These are phyloP conservation scores for Phialophora chinensis DNA, from an alignment of 2,329 filamentous ascomycete species.

Conservation along the genomic window DNA sequence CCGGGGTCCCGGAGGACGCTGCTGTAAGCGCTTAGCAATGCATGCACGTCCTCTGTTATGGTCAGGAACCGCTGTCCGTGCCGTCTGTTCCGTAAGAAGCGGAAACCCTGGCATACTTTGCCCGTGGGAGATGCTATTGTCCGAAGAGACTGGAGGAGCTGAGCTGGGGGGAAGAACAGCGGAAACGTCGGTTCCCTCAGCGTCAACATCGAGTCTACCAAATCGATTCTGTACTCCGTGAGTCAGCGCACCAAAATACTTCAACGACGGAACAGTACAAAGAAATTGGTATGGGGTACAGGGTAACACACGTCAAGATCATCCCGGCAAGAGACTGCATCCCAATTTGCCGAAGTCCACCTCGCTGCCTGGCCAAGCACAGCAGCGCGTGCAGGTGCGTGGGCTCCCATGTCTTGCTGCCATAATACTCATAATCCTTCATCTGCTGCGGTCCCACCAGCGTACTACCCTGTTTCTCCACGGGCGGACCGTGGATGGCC, in stretches of 20 bases:
- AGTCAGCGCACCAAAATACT: neutral
- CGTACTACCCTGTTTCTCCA: neutral
- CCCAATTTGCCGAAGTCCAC: conserved; percentile 19
- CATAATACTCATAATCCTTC: conserved; percentile 26
- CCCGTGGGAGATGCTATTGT: neutral
- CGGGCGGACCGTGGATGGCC: conserved; percentile 18
- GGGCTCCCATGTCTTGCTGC: conserved; percentile 21
- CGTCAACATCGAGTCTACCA: conserved; percentile 11
- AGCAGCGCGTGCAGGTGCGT: conserved; percentile 26
- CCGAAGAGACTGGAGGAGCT: conserved; percentile 7
- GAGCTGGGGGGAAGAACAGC: conserved; percentile 7
- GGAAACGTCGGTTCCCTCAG: conserved; percentile 23
- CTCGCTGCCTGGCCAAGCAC: conserved; percentile 20
- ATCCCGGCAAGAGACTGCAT: conserved; percentile 22
- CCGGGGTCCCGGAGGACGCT: conserved; percentile 7
- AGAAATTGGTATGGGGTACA: too few species aligned
- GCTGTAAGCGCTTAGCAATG: conserved; percentile 17
- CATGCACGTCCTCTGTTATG: conserved; percentile 11
- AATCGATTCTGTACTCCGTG: conserved; percentile 20
- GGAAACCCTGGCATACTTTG: conserved; percentile 11
- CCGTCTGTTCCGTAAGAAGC: conserved; percentile 7
- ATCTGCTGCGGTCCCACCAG: neutral
- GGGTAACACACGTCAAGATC: conserved; percentile 20
- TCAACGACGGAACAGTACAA: neutral
- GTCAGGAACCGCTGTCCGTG: conserved; percentile 8